Percentiles rank a stretch among this genome's conserved stretches.
These are phyloP conservation scores for Aspergillus udagawae DNA, from an alignment of 2,329 filamentous ascomycete genomes.

Conservation along the genomic window DNA sequence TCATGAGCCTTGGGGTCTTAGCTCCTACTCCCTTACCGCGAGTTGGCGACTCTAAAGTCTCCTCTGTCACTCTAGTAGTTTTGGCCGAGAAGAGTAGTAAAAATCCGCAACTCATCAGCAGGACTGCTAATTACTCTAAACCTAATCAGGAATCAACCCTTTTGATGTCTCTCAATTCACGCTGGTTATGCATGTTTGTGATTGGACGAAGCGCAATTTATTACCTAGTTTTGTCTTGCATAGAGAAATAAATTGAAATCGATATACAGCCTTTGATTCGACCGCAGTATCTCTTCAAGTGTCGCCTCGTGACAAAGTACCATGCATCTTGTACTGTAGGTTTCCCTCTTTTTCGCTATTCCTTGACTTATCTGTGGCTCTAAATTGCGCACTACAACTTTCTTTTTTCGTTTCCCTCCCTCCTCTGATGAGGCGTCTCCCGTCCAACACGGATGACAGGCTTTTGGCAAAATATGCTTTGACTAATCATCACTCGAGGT, in stretches of 20 bases:
- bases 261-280: constrained; percentile 12
- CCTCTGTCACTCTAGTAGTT: no score
- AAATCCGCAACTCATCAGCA: constrained; percentile 1
- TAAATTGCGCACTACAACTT: neutral
- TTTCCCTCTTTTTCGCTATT: neutral
- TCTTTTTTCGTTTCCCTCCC: neutral
- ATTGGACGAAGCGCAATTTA: constrained; percentile 14
- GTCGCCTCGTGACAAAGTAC: constrained; percentile 22
- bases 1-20: constrained; percentile 19
- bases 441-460: neutral
- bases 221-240: constrained; percentile 8
- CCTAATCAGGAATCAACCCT: neutral
- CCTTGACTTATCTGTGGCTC: neutral
- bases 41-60: neutral
- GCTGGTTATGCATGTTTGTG: constrained; percentile 8
- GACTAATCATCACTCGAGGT: neutral
- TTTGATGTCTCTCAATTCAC: constrained; percentile 7
- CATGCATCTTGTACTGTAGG: constrained; percentile 12
- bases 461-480: neutral
- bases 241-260: constrained; percentile 18
- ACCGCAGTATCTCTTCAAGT: constrained; percentile 6
- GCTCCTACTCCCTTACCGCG: constrained; percentile 3
- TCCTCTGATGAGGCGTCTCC: neutral
- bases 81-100: no score
- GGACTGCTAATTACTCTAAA: constrained; percentile 6